Conservation (phyloP, 2,329 filamentous ascomycete genomes). For the Apiospora kogelbergensis region DNA sequence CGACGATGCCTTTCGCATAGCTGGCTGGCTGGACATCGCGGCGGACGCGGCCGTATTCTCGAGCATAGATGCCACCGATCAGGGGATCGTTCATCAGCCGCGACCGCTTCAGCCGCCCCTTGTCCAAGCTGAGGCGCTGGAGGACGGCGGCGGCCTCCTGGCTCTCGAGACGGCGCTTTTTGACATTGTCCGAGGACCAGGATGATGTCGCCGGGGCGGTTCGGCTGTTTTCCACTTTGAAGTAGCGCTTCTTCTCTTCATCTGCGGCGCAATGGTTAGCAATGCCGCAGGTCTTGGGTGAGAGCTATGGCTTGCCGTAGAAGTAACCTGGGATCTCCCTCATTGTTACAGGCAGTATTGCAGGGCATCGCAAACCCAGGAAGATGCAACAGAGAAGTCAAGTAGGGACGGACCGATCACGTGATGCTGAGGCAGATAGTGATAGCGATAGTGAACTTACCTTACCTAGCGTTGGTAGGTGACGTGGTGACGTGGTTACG, state of each 20-base stretch:
- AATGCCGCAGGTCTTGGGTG: not conserved
- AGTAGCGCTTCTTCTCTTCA: slow-evolving; percentile 62
- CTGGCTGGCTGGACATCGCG: slow-evolving; percentile 31
- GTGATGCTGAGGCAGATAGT: not conserved
- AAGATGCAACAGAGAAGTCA: no score
- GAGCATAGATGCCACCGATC: slow-evolving; percentile 33
- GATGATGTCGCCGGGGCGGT: slow-evolving; percentile 48
- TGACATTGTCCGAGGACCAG: slow-evolving; percentile 61
- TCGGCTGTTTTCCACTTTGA: slow-evolving; percentile 62
- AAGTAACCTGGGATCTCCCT: slow-evolving; percentile 53
- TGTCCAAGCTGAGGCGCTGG: slow-evolving; percentile 31
- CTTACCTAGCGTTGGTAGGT: no score
- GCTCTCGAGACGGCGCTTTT: slow-evolving; percentile 51
- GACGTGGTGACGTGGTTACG: no score
- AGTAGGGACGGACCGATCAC: not conserved
- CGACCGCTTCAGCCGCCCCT: slow-evolving; percentile 39
- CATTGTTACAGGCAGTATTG: slow-evolving; percentile 11
- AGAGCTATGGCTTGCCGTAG: slow-evolving; percentile 40
- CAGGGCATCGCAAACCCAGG: not conserved
- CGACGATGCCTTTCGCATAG: slow-evolving; percentile 39
- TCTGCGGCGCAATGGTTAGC: slow-evolving; percentile 36
- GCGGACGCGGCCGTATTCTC: slow-evolving; percentile 33
- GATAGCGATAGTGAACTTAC: not conserved
- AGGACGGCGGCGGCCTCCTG: slow-evolving; percentile 31
- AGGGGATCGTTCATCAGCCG: slow-evolving; percentile 28